Percentiles rank a stretch among this genome's conserved stretches.
phyloP scores from a whole-genome alignment of 495 filamentous ascomycete genomes.

The Aspergillus sclerotiicarbonarius region DNA sequence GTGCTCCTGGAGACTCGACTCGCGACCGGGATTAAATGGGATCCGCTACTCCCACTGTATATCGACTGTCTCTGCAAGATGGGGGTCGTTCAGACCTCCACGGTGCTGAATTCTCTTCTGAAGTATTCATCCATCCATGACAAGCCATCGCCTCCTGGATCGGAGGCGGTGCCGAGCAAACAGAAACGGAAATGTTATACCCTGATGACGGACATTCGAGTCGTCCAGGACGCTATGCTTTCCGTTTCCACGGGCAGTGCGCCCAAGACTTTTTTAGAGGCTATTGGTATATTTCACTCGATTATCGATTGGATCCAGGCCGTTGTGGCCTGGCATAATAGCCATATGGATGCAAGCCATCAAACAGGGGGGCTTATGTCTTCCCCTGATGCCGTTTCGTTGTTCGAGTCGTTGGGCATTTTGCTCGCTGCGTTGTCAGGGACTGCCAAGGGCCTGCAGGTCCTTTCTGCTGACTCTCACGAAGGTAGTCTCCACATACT shows the following conservation, averaged over 20 bases:
- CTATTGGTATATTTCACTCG: conserved; percentile 32
- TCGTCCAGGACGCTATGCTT: conserved; percentile 46
- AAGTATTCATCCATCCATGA: conserved; percentile 53
- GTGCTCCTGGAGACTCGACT: conserved; percentile 56
- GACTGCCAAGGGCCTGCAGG: conserved; percentile 37
- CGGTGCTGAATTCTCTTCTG: conserved; percentile 57
- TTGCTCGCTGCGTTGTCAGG: conserved; percentile 43
- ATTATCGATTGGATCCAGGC: conserved; percentile 42
- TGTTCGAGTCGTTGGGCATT: conserved; percentile 47
- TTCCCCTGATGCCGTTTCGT: conserved; percentile 41
- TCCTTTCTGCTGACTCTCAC: conserved; percentile 34
- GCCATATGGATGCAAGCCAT: conserved; percentile 24
- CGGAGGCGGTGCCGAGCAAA: conserved; percentile 13
- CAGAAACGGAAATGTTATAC: conserved; percentile 29
- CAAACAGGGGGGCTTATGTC: conserved; percentile 34
- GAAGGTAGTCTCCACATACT: conserved; percentile 29
- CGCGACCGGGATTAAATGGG: conserved; percentile 50
- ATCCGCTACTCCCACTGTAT: conserved; percentile 64
- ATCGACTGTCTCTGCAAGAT: conserved; percentile 57
- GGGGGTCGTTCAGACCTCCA: conserved; percentile 51
- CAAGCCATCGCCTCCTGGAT: conserved; percentile 17
- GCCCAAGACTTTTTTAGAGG: conserved; percentile 32
- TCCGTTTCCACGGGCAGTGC: conserved; percentile 36
- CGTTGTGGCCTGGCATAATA: conserved; percentile 39
- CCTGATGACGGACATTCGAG: conserved; percentile 46